Conservation (phyloP, 2,329 filamentous ascomycete genomes). For the Stemphylium beticola region DNA sequence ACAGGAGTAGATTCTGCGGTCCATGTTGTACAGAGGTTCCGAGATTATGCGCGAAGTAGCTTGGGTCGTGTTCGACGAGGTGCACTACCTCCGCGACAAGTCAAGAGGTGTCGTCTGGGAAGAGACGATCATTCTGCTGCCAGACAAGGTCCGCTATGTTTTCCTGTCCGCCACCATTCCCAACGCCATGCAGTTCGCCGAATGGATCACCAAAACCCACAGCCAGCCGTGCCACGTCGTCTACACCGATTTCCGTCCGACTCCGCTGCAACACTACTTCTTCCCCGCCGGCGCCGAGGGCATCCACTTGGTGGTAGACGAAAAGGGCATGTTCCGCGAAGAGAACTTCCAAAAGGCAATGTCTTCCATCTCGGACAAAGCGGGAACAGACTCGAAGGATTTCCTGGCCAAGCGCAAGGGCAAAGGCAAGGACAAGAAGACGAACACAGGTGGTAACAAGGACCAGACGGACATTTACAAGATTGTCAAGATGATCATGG, state of each 20-base stretch:
- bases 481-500: conserved; percentile 98
- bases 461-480: conserved; percentile 85
- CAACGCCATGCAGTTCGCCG: conserved; percentile 98
- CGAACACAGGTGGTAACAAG: conserved; percentile 79
- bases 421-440: conserved; percentile 89
- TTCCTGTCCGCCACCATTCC: conserved; percentile 98
- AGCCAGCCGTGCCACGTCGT: conserved; percentile 98
- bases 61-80: conserved; percentile 98
- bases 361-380: conserved; percentile 84
- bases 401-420: conserved; percentile 80
- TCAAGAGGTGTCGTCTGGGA: conserved; percentile 97
- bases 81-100: conserved; percentile 98
- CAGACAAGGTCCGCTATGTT: conserved; percentile 98
- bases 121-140: conserved; percentile 96
- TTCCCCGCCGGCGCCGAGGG: conserved; percentile 92
- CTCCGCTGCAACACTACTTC: conserved; percentile 96
- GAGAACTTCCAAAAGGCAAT: conserved; percentile 98
- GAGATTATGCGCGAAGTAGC: conserved; percentile 99
- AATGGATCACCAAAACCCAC: conserved; percentile 99
- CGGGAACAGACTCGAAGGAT: conserved; percentile 82
- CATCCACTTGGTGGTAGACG: conserved; percentile 92
- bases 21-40: conserved; percentile 96
- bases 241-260: conserved; percentile 97
- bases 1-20: conserved; percentile 79
- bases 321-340: conserved; percentile 94